Evolutionary conservation across 208 protist genomes (phyloP).

Genomic region (Crithidia expoeki): DNA sequence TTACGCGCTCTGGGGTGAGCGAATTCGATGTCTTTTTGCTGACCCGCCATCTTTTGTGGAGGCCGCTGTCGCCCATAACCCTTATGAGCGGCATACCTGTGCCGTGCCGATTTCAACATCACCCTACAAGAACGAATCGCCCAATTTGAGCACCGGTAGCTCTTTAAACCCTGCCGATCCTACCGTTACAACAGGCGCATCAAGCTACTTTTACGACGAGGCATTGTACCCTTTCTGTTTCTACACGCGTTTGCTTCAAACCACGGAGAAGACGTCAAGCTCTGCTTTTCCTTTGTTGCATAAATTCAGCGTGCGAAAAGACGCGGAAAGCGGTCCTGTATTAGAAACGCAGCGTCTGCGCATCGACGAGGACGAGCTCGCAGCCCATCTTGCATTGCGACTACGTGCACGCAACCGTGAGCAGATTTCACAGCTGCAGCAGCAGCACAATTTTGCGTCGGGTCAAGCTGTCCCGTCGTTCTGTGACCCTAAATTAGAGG

Average conservation of each 20-base stretch:
- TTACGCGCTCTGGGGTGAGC: constrained; percentile 65
- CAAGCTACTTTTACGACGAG: constrained; percentile 24
- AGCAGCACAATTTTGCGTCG: not conserved
- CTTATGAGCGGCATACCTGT: constrained; percentile 25
- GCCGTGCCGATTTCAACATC: constrained; percentile 3
- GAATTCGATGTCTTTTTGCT: constrained; percentile 48
- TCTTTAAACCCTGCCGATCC: too few species aligned
- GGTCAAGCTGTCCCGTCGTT: constrained; percentile 19
- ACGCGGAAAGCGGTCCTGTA: too few species aligned
- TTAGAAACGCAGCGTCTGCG: constrained; percentile 7
- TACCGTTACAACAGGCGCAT: not conserved
- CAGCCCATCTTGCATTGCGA: constrained; percentile 30
- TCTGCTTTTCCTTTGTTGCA: not conserved
- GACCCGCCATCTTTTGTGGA: constrained; percentile 9
- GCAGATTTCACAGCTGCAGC: not conserved
- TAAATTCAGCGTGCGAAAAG: not conserved
- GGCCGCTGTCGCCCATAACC: constrained; percentile 7
- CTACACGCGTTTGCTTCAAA: constrained; percentile 48
- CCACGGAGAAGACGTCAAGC: not conserved
- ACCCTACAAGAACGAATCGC: too few species aligned
- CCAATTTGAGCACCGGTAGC: too few species aligned
- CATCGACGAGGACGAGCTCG: constrained; percentile 29
- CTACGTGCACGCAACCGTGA: constrained; percentile 22
- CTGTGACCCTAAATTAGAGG: constrained; percentile 58
- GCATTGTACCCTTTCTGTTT: constrained; percentile 60